Percentiles rank a stretch among this genome's conserved stretches.
Evolutionary conservation across 208 protist genomes (phyloP).

Genomic region (Wallacemonas sp.): DNA sequence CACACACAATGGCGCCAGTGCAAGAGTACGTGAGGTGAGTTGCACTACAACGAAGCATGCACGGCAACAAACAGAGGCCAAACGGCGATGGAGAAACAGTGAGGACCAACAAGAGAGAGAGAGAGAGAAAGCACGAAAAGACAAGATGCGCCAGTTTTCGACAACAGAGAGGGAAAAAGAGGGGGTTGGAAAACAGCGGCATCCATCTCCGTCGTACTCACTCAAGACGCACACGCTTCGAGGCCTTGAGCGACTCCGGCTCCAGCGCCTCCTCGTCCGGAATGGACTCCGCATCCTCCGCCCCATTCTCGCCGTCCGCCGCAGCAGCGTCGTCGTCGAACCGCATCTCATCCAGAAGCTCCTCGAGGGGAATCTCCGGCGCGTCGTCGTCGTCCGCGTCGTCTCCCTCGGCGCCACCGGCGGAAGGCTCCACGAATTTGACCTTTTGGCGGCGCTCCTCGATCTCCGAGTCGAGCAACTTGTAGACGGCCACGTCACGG

Average conservation of each 20-base stretch:
- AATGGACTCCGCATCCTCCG: constrained; percentile 18
- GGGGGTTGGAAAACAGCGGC: too few species aligned
- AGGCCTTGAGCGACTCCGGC: constrained; percentile 4
- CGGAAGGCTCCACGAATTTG: constrained; percentile 3
- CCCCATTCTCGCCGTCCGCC: constrained; percentile 12
- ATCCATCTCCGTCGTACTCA: too few species aligned
- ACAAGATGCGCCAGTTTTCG: background rate
- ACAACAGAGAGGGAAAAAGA: too few species aligned
- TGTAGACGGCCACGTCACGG: constrained; percentile 84
- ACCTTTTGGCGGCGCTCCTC: constrained; percentile 24
- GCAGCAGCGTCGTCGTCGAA: constrained; percentile 51
- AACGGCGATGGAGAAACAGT: too few species aligned
- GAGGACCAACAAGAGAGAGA: too few species aligned
- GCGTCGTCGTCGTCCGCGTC: constrained; percentile 73
- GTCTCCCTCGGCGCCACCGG: constrained; percentile 23
- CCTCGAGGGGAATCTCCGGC: constrained; percentile 72
- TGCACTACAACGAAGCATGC: too few species aligned
- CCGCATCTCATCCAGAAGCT: constrained; percentile 86
- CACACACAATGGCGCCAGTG: too few species aligned
- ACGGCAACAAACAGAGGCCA: too few species aligned
- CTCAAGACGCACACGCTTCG: constrained; percentile 6
- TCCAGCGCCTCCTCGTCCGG: constrained; percentile 9
- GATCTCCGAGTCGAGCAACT: constrained; percentile 55
- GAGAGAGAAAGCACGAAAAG: too few species aligned
- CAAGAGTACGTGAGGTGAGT: too few species aligned